Base-by-base conservation (phyloP, 2,329 filamentous ascomycete species). In the Aquanectria penicillioides region DNA sequence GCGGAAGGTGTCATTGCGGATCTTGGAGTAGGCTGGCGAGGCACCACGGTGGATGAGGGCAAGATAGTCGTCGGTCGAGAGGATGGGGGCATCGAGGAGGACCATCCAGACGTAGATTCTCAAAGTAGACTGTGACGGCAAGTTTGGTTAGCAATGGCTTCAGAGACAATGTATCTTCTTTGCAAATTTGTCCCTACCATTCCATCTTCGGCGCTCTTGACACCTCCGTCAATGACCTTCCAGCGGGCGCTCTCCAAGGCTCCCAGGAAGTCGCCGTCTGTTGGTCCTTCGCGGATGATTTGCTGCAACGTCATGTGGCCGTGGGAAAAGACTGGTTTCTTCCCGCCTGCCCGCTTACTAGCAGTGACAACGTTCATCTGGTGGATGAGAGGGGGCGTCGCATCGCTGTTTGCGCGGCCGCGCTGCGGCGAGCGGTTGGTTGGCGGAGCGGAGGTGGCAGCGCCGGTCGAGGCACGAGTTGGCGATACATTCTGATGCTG, bases 61-160 rank as follows among this genome's bases (percentile, higher is more conserved):
- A 64, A 98, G 90, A 75, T 99, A 99, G 61, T 90, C 85, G 69
- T 97, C 92, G 57, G 95, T 97, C 38, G 89, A 85, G 63, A 97
- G 81, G 37, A 97, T 88, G 6, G 93, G 89, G 26, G 94, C 89
- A 72, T 97, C 92, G 68, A 99, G 89, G 11, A 99, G 86, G 67
- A 97, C 92, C 34, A 98, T 86, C 95, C 95, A 99, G 65, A 97
- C 87, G 75, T 99, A 98, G 74, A 98, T 96, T 70, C 95, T 90
- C 62, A 95, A 82, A 40, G 93, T 90, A 17, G 95, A 99, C 94
- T 97, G 46, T 17, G 23, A 10, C 44, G 13, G 10, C 11, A 38
- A 12, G 22, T 22, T 22, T 22, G 9, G 26, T 57, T 57, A 56
- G 31, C 22, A 13, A 8, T 26, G 8, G 18, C 4, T 11, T 26